Evolutionary conservation across 2,329 filamentous ascomycete species (phyloP).

Genomic region (Xylaria arbuscula): DNA sequence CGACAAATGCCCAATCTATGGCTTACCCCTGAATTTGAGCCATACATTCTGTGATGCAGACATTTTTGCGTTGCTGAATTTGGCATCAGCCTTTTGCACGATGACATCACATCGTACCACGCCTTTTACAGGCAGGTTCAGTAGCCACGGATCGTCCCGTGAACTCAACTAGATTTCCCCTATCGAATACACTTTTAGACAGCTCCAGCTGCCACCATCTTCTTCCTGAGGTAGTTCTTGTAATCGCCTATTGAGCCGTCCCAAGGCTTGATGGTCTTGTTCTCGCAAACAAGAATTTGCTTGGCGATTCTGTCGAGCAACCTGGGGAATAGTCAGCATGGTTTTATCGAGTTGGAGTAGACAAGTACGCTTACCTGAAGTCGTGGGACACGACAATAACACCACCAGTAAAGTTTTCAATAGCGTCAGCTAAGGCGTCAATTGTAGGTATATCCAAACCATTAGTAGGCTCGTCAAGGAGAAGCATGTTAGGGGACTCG

Average conservation of each 20-base stretch:
- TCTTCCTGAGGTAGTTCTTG: conserved; percentile 99
- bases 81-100: conserved; percentile 8
- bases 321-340: conserved; percentile 60
- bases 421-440: conserved; percentile 95
- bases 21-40: conserved; percentile 29
- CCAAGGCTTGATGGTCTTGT: conserved; percentile 93
- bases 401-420: conserved; percentile 95
- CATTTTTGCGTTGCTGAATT: conserved; percentile 8
- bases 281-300: conserved; percentile 99
- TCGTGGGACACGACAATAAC: conserved; percentile 99
- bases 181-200: conserved; percentile 68
- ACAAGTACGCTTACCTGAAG: conserved; percentile 78
- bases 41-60: conserved; percentile 26
- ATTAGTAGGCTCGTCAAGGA: conserved; percentile 99
- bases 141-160: not conserved
- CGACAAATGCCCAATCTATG: conserved; percentile 38
- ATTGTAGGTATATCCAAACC: conserved; percentile 99
- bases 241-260: conserved; percentile 90
- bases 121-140: conserved; percentile 2
- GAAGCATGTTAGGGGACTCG: conserved; percentile 95
- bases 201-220: conserved; percentile 91
- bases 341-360: not conserved
- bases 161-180: conserved; percentile 26
- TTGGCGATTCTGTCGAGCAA: conserved; percentile 99
- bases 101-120: conserved; percentile 14